Base-by-base conservation (phyloP, 2,329 filamentous ascomycete genomes). In the Fusarium poae region DNA sequence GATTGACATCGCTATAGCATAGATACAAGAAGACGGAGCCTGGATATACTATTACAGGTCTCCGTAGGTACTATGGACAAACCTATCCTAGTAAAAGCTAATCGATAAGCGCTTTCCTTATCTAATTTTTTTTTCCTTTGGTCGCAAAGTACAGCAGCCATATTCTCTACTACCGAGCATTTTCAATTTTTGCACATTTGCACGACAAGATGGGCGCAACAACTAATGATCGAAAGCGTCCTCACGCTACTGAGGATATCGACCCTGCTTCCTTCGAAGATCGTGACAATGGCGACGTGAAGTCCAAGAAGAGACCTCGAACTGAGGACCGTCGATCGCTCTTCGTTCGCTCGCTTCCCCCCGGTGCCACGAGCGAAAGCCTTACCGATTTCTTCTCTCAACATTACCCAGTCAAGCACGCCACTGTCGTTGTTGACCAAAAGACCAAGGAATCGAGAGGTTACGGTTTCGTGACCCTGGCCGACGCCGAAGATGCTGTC, bases 391-490 rank as follows among this genome's bases (percentile, higher is more conserved):
- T 94, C 79, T 99, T 99, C 81, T 98, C 96, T 9, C 89, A 97
- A 78, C 92, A 94, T 62, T 98, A 93, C 75, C 94, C 97, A 10
- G 88, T 99, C 77, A 98, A 97, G 80, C 95, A 98, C 80, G 95
- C 96, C 53, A 92, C 92, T n/a, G 94, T 97, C 6, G 94, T 99
- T 39, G 82, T 91, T 58, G 95, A 99, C 77, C 89, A 92, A 18
- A 85, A 89, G 69, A 97, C 94, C 3, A 97, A 97, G 76, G 84
- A 90, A 72, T 97, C 93, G 16, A 91, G 93, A 77, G 95, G 96
- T 20, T 99, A 94, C 79, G 96, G 96, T 54, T 99, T 99, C 80
- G 95, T 99, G 59, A 98, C 96, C 3, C 96, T 99, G 75, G 93
- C 94, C 73, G 96, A 99, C 77, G 88, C 92, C 30, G 94, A 97